Evolutionary conservation across 2,329 filamentous ascomycete species (phyloP), one percentile per base, ranked within the genome.

Genomic region (Chrysosporium keratinophilum): DNA sequence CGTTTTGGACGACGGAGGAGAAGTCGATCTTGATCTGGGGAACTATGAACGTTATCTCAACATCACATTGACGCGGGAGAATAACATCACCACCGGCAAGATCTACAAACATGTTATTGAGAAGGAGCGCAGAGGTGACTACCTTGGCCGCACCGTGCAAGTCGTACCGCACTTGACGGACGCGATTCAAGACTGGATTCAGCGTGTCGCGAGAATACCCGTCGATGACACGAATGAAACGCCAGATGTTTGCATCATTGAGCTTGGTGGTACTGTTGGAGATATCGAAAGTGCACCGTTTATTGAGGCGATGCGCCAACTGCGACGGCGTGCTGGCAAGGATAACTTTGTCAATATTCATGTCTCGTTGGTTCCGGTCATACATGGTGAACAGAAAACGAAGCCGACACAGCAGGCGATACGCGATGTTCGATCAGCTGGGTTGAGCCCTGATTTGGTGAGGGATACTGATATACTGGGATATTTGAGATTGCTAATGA

Each of bases 1-100:
- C 66, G 90, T 96, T 47, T 79, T 93, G 55, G 82, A 87, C 62
- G 88, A 93, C 64, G 87, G 87, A 59, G 86, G 86, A 61, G 86
- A 88, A 69, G 80, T 83, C 58, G 84, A 87, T 64, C 78, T 88
- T 55, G 84, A 88, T 67, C 75, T 88, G 34, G 84, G 84, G 59
- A 87, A 87, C 69, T 87, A 87, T 71, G 84, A 87, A 68, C 79
- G 84, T 42, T 95, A 95, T 67, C 82, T 95, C 52, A 84, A 84
- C 64, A 84, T 91, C 60, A 87, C 84, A 53, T 78, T 97, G 57
- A 88, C 82, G 7, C 78, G 84, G 57, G 89, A 95, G 62, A 88
- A 91, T 76, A 97, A 97, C 71, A 95, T 98, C 71, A 98, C 93
- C 2, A 95, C 91, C 5, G 93, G 93, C 66, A 96, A 97, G 76